Base-by-base conservation (phyloP, 352 stramenopile genomes). In the Detonula confervacea region DNA sequence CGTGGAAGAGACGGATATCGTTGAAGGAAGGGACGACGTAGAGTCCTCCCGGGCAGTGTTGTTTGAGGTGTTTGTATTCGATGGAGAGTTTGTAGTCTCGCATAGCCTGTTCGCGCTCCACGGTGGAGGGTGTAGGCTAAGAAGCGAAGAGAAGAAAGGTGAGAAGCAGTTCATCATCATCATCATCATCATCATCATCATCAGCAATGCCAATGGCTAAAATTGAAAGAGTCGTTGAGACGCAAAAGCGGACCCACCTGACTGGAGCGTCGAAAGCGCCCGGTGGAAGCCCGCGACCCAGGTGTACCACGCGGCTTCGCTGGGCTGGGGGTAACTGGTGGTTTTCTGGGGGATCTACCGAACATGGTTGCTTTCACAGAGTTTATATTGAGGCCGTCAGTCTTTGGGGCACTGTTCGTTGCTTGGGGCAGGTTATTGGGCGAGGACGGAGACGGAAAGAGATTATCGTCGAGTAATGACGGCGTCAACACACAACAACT, bases 11-110 rank as follows among this genome's bases (percentile, higher is more conserved):
- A 49, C 95, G 93, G 42, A 97, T 90, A 47, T 98, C 89, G 66
- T 97, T 90, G 60, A 97, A 95, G 61, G 94, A 97, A 44, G 96
- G 96, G 42, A 98, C 89, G 22, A 99, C 92, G 79, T 98, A 98
- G 54, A 99, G 97, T 9, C 96, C 96, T 24, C 92, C 96, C 0
- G 96, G 96, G 29, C 97, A 95, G 74, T 98, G 94, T 55, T 97
- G 92, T 61, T 97, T 96, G 33, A 98, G 76, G 69, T 98, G 96
- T 77, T 98, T 98, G 90, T 98, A 98, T 90, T 98, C 96, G 81
- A 98, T 98, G 76, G 96, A 97, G 5, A 98, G 93, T 4, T 97
- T 96, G 77, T 98, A 98, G 77, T 98, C 96, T 51, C 83, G 77
- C 55, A 92, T 79, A 11, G 89, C 86, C 66, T 92, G 86, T 35